phyloP scores from a whole-genome alignment of 176 grass and related monocot genomes.

The Eleusine indica region DNA sequence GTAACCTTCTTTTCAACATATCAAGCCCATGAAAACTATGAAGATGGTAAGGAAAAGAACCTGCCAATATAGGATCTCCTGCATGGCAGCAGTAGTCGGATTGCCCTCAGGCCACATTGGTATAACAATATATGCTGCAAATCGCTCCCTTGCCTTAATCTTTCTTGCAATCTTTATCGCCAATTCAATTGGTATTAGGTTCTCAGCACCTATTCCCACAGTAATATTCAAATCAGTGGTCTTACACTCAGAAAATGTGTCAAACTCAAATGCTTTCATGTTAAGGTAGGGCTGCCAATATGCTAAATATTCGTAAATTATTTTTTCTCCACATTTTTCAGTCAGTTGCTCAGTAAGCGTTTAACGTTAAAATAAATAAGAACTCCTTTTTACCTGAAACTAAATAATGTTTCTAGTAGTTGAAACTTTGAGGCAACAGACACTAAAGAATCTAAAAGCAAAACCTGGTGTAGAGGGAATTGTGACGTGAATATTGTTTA shows the following conservation, averaged over 20 bases:
- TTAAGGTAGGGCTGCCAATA: not conserved
- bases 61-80: slow-evolving; percentile 98
- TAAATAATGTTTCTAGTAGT: not conserved
- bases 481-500: not conserved
- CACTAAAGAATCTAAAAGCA: not conserved
- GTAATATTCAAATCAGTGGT: slow-evolving; percentile 1
- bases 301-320: not conserved
- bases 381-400: not conserved
- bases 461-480: not conserved
- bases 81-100: slow-evolving; percentile 69
- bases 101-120: slow-evolving; percentile 97
- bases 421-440: not conserved
- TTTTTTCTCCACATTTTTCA: not conserved
- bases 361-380: not conserved
- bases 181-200: slow-evolving; percentile 92
- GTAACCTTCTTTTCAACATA: not conserved
- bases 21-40: not conserved
- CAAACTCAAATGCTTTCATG: not conserved
- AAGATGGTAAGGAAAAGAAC: slow-evolving; percentile 37
- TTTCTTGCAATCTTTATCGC: slow-evolving; percentile 91
- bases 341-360: not conserved
- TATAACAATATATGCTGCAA: slow-evolving; percentile 83
- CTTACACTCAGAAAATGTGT: not conserved
- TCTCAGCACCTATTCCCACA: slow-evolving; percentile 66
- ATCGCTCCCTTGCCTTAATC: slow-evolving; percentile 71